Conservation (phyloP, 2,329 filamentous ascomycete genomes). For the Fusarium tuaranense region DNA sequence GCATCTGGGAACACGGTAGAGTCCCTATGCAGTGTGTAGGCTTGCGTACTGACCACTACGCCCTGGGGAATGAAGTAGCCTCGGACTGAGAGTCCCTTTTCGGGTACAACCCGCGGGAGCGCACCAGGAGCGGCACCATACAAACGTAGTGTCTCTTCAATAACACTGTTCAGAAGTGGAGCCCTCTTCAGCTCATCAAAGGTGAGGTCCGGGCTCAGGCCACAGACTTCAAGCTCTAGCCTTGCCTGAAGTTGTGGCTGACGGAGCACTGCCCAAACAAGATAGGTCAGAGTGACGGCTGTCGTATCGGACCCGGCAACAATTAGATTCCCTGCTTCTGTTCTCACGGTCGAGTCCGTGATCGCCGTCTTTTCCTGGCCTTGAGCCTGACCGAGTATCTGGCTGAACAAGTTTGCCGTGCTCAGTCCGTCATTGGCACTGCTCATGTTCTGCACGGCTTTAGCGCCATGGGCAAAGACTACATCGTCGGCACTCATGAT, state of each 20-base stretch:
- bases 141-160: conserved; percentile 24
- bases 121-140: conserved; percentile 32
- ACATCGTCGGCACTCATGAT: neutral
- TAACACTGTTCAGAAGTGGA: conserved; percentile 13
- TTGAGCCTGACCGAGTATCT: neutral
- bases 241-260: neutral
- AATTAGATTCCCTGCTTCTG: conserved; percentile 17
- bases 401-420: neutral
- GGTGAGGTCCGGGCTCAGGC: neutral
- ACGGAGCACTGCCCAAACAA: conserved; percentile 26
- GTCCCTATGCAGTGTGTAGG: conserved; percentile 20
- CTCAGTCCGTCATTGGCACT: neutral
- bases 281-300: conserved; percentile 21
- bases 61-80: neutral
- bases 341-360: neutral
- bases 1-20: conserved; percentile 1
- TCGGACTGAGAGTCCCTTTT: neutral
- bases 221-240: conserved; percentile 10
- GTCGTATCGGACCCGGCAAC: conserved; percentile 27
- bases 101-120: conserved; percentile 11
- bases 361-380: neutral
- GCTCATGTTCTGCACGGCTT: neutral
- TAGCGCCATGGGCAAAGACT: neutral
- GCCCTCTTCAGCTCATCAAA: conserved; percentile 11
- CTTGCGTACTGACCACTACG: conserved; percentile 19